phyloP scores from a whole-genome alignment of 257 asterid species.

The Solanum chiquidenum region DNA sequence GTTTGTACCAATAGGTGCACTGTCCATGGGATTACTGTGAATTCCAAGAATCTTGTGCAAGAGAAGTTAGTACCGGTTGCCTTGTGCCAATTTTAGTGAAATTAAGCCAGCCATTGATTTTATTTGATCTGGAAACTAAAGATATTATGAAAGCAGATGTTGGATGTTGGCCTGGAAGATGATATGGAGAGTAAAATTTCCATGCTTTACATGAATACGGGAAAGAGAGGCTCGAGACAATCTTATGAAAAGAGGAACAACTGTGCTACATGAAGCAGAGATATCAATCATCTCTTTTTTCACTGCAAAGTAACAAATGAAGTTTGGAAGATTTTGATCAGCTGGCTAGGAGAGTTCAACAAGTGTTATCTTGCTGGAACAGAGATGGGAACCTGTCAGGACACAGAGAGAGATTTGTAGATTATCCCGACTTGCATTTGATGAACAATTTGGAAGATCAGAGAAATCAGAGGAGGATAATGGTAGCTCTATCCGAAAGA shows the following conservation, averaged over 20 bases:
- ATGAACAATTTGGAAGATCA: too few relatives aligned
- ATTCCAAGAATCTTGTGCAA: slow-evolving; percentile 52
- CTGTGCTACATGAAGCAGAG: background rate
- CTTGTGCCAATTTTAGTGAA: background rate
- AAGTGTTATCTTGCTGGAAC: background rate
- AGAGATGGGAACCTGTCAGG: background rate
- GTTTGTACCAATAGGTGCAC: slow-evolving; percentile 26
- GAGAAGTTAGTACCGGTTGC: background rate
- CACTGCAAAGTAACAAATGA: background rate
- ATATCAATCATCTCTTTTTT: background rate
- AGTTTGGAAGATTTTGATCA: background rate
- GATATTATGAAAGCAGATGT: background rate
- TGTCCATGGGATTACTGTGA: slow-evolving; percentile 18
- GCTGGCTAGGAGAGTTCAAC: background rate
- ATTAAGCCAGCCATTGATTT: background rate
- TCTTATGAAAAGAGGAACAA: background rate
- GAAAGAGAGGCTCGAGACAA: background rate
- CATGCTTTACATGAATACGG: background rate
- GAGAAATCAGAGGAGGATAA: too few relatives aligned
- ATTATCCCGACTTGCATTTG: background rate
- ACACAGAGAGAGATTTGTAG: background rate
- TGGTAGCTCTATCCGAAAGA: background rate
- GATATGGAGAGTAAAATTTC: background rate
- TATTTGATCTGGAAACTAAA: background rate
- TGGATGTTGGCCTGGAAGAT: background rate